Evolutionary conservation across 441 rosid species (phyloP).

Genomic region (Kokia cookei): DNA sequence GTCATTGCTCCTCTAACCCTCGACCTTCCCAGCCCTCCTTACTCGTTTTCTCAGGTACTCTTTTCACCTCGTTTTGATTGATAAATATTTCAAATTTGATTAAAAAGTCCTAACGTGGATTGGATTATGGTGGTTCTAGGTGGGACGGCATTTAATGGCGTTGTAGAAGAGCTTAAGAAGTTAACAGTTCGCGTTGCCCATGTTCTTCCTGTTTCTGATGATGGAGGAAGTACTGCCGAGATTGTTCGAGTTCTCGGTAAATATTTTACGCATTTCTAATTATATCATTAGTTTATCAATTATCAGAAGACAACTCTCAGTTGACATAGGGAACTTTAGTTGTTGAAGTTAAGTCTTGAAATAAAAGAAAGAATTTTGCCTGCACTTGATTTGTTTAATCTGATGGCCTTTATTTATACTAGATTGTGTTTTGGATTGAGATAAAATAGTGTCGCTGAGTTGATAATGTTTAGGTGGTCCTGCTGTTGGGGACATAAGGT

Average conservation of each 20-base stretch:
- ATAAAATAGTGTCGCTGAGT: background rate
- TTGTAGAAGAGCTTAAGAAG: slow-evolving; percentile 86
- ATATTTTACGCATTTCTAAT: background rate
- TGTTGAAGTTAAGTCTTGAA: background rate
- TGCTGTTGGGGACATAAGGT: slow-evolving; percentile 94
- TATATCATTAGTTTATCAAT: background rate
- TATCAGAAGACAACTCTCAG: background rate
- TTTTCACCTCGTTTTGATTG: background rate
- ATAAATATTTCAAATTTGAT: background rate
- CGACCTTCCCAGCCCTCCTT: slow-evolving; percentile 54
- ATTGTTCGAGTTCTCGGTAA: slow-evolving; percentile 91
- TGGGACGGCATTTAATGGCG: slow-evolving; percentile 94
- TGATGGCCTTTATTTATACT: background rate
- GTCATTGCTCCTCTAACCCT: slow-evolving; percentile 27
- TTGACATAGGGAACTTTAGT: background rate
- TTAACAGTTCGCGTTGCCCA: slow-evolving; percentile 83
- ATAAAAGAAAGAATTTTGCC: background rate
- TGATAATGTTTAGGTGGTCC: slow-evolving; percentile 59
- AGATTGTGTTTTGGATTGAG: background rate
- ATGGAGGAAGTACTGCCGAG: slow-evolving; percentile 97
- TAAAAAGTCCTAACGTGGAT: background rate
- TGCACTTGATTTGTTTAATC: background rate
- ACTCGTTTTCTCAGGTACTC: slow-evolving; percentile 72
- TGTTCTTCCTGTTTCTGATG: slow-evolving; percentile 94
- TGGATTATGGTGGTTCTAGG: slow-evolving; percentile 26